phyloP scores from a whole-genome alignment of 768 basidiomycete genomes.

The Pulveroboletus ravenelii region DNA sequence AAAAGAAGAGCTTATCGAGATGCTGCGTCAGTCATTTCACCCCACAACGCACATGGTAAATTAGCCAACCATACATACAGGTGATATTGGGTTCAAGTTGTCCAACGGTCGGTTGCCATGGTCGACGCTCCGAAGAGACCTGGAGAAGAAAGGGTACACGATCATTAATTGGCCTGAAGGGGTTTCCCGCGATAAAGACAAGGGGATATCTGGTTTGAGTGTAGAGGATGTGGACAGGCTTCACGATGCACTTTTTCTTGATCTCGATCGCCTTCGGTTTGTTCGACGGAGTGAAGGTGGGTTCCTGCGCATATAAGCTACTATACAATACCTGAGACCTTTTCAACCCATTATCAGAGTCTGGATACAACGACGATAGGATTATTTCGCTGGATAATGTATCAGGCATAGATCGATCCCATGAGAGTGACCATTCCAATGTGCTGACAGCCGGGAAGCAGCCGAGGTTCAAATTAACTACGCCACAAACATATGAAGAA shows the following conservation, averaged over 20 bases:
- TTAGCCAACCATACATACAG: background rate
- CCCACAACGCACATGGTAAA: accelerated
- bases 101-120: conserved; percentile 4
- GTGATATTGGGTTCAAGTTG: conserved; percentile 4
- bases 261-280: too few species aligned
- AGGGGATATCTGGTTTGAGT: background rate
- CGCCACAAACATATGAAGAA: background rate
- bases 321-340: background rate
- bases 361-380: background rate
- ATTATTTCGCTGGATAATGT: too few species aligned
- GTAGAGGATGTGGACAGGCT: conserved; percentile 7
- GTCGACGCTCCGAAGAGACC: conserved; percentile 8
- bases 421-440: background rate
- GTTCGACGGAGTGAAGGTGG: too few species aligned
- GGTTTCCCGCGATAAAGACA: conserved; percentile 1
- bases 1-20: background rate
- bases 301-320: too few species aligned
- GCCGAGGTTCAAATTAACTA: background rate
- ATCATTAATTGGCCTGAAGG: conserved; percentile 8
- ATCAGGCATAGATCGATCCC: background rate
- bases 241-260: background rate
- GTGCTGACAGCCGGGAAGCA: background rate
- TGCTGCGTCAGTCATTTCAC: conserved; percentile 8
- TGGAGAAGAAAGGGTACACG: conserved; percentile 1
- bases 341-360: background rate